Evolutionary conservation across 2,329 filamentous ascomycete species (phyloP).

Genomic region (Westerdykella sp.): DNA sequence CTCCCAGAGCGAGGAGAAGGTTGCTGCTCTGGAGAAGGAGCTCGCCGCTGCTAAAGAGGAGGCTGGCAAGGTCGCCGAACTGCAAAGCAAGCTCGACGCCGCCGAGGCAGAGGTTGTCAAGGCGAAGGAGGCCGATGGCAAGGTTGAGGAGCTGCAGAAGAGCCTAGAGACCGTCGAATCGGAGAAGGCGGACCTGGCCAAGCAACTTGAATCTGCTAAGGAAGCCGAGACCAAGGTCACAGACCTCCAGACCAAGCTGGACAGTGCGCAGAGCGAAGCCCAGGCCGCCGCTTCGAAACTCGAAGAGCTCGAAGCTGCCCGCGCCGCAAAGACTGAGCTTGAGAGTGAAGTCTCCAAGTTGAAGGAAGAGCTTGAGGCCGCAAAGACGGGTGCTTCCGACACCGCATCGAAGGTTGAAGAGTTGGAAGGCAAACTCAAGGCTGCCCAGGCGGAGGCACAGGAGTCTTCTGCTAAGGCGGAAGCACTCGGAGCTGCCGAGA

Average conservation of each 20-base stretch:
- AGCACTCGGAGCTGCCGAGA: slow-evolving; percentile 1
- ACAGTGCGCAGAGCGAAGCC: background rate
- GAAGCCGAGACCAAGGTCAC: slow-evolving; percentile 1
- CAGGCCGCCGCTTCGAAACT: slow-evolving; percentile 4
- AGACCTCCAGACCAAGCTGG: background rate
- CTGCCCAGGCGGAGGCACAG: slow-evolving; percentile 4
- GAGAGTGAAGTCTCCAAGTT: slow-evolving; percentile 3
- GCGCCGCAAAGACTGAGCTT: slow-evolving; percentile 4
- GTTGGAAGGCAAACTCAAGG: slow-evolving; percentile 6
- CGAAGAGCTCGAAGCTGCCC: slow-evolving; percentile 1
- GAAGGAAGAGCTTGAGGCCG: slow-evolving; percentile 3
- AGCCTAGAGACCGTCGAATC: slow-evolving; percentile 1
- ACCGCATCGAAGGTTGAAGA: slow-evolving; percentile 3
- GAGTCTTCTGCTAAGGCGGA: slow-evolving; percentile 2
- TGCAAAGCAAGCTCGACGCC: slow-evolving; percentile 5
- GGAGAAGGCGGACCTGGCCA: background rate
- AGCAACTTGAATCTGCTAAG: background rate
- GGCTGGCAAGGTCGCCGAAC: background rate
- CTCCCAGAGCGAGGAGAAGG: slow-evolving; percentile 7
- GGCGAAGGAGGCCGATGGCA: slow-evolving; percentile 4
- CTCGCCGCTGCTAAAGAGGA: slow-evolving; percentile 1
- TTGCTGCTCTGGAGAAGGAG: slow-evolving; percentile 6
- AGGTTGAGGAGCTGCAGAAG: slow-evolving; percentile 3
- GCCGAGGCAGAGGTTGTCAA: background rate
- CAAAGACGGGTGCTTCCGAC: slow-evolving; percentile 1